Evolutionary conservation across 2,329 filamentous ascomycete species (phyloP).

Genomic region (Trichoderma gracile): DNA sequence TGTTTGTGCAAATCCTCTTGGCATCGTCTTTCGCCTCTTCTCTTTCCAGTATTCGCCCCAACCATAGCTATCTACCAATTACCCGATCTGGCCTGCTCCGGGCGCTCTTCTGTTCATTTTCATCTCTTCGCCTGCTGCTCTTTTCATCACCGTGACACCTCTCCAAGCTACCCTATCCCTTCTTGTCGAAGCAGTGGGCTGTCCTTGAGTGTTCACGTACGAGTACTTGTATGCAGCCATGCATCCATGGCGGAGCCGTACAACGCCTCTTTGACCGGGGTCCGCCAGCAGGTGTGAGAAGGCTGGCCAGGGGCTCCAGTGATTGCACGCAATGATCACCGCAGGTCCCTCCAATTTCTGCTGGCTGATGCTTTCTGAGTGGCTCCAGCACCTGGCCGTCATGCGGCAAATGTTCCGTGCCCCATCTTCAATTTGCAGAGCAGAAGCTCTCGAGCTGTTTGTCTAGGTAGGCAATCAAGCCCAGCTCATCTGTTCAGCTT

Average conservation of each 20-base stretch:
- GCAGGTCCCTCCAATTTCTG: slow-evolving; percentile 21
- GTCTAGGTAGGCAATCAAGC: no score
- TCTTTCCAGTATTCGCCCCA: not conserved
- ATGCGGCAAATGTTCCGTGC: slow-evolving; percentile 2
- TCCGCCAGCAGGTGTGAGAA: slow-evolving; percentile 14
- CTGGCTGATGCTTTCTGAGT: not conserved
- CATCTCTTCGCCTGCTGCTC: not conserved
- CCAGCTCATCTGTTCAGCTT: no score
- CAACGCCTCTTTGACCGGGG: slow-evolving; percentile 17
- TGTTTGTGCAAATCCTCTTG: not conserved
- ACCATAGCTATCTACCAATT: slow-evolving; percentile 1
- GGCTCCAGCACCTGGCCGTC: not conserved
- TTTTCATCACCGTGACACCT: slow-evolving; percentile 22
- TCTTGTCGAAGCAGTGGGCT: not conserved
- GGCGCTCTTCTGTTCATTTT: not conserved
- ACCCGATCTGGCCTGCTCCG: slow-evolving; percentile 4
- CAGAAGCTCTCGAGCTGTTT: no score
- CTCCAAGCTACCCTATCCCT: not conserved
- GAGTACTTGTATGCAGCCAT: not conserved
- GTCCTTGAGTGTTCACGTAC: not conserved
- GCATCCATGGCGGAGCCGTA: slow-evolving; percentile 17
- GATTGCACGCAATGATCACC: slow-evolving; percentile 22
- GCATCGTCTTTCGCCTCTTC: not conserved
- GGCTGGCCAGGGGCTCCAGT: slow-evolving; percentile 19
- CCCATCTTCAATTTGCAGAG: slow-evolving; percentile 3